These are phyloP conservation scores for Spergularia azorica DNA, from an alignment of 179 eudicot species.

Conservation along the genomic window DNA sequence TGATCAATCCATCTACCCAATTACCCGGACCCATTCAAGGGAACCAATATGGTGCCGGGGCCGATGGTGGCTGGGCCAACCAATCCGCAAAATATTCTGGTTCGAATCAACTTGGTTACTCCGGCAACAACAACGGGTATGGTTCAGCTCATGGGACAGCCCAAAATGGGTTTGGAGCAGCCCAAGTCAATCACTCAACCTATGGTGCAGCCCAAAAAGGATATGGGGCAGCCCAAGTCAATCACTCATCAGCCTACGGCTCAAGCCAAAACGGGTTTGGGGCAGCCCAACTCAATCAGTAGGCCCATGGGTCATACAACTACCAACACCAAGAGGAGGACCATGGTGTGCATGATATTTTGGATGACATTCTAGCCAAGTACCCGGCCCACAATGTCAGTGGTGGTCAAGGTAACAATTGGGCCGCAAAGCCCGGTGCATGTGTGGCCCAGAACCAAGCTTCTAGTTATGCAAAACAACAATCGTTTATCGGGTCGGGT, in stretches of 20 bases:
- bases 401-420: conserved; percentile 19
- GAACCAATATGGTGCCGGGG: conserved; percentile 1
- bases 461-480: conserved; percentile 16
- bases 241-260: background rate
- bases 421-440: conserved; percentile 8
- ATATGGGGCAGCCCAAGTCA: background rate
- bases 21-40: background rate
- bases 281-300: background rate
- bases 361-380: conserved; percentile 38
- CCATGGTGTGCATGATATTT: conserved; percentile 25
- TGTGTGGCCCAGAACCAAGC: conserved; percentile 14
- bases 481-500: conserved; percentile 16
- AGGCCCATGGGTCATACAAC: background rate
- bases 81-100: conserved; percentile 11
- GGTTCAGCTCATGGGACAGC: background rate
- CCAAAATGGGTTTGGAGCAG: background rate
- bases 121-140: background rate
- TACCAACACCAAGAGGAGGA: conserved; percentile 14
- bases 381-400: conserved; percentile 33
- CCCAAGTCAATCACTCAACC: conserved; percentile 7
- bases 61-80: background rate
- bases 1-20: background rate
- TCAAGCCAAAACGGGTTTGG: conserved; percentile 9
- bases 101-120: conserved; percentile 5
- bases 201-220: background rate